Base-by-base conservation (phyloP, 176 grass and related monocot genomes). In the Aegilops longissima region DNA sequence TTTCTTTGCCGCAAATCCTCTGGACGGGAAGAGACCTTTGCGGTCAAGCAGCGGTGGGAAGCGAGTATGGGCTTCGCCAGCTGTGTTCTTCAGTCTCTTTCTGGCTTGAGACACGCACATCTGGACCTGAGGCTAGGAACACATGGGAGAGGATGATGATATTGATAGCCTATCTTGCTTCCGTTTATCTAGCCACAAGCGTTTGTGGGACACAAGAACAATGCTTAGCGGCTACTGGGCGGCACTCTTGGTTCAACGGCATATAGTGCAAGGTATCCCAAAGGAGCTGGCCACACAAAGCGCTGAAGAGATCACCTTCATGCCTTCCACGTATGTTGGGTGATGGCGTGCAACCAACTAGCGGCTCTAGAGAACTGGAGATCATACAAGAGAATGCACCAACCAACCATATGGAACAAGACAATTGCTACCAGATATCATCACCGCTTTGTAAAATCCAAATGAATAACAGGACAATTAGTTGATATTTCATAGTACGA, bases 101-200 rank as follows among this genome's bases (percentile, higher is more conserved):
- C 74, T 47, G 25, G 11, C 54, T 38, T 52, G 18, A 42, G 64
- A 24, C 6, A n/a, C 25, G 42, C 72, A 20, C 12, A 76, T 75
- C 34, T 44, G 80, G 58, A 49, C 11, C 5, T 81, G 70, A 78
- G 79, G 83, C 62, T 77, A 36, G 16, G 66, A 76, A 62, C 56
- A 81, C 72, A 84, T 76, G 67, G 34, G 69, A 84, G 16, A 91
- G 34, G 5, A 77, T 0, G 80, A 78, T 17, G 78, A 80, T 89
- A 47, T 18, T 66, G 83, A 92, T 86, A 89, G 62, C 73, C 34
- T 35, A 35, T 83, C 31, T 36, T n/a, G 68, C 20, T 82, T 44
- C 9, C 3, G 17, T 29, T 36, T 12, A 17, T 30, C 25, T 2
- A 59, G 36, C 35, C 84, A 92, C 70, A 86, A 61, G 79, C 51